Percentiles rank a stretch among this genome's conserved stretches.
These are phyloP conservation scores for Pichia sp. DNA, from an alignment of 1,139 yeast genomes.

Conservation along the genomic window DNA sequence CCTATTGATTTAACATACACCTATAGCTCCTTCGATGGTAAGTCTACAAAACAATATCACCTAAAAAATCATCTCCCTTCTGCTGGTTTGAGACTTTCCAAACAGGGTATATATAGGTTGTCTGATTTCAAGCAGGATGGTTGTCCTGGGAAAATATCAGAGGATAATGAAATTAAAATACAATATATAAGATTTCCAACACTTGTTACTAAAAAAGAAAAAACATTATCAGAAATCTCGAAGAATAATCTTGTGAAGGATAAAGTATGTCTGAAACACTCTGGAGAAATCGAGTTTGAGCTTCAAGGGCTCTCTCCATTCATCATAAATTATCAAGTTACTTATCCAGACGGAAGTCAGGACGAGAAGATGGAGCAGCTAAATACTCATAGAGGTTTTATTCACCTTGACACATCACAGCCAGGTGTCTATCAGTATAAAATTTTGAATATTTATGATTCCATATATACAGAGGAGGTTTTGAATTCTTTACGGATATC, in stretches of 20 bases:
- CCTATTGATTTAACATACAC: conserved; percentile 42
- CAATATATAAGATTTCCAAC: conserved; percentile 53
- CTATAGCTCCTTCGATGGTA: conserved; percentile 29
- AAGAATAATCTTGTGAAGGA: conserved; percentile 3
- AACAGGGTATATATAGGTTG: conserved; percentile 60
- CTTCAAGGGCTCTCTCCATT: conserved; percentile 69
- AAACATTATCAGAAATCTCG: background rate
- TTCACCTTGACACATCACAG: no score
- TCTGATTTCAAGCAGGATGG: conserved; percentile 54
- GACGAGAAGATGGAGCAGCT: conserved; percentile 42
- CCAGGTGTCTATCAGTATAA: conserved; percentile 59
- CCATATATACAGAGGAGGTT: conserved; percentile 48
- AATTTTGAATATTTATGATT: conserved; percentile 60
- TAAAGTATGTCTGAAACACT: conserved; percentile 21
- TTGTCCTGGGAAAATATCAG: conserved; percentile 55
- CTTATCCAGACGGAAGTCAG: conserved; percentile 47
- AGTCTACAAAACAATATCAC: conserved; percentile 4
- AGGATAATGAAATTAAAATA: conserved; percentile 36
- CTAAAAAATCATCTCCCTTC: conserved; percentile 30
- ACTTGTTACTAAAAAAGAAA: conserved; percentile 1
- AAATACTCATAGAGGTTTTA: conserved; percentile 41
- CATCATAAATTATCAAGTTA: conserved; percentile 57
- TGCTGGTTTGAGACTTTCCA: conserved; percentile 34
- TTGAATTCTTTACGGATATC: conserved; percentile 26
- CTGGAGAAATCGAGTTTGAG: conserved; percentile 35